Evolutionary conservation across 129 eudicot genomes (phyloP).

Genomic region (Pseudognaphalium luteoalbum): DNA sequence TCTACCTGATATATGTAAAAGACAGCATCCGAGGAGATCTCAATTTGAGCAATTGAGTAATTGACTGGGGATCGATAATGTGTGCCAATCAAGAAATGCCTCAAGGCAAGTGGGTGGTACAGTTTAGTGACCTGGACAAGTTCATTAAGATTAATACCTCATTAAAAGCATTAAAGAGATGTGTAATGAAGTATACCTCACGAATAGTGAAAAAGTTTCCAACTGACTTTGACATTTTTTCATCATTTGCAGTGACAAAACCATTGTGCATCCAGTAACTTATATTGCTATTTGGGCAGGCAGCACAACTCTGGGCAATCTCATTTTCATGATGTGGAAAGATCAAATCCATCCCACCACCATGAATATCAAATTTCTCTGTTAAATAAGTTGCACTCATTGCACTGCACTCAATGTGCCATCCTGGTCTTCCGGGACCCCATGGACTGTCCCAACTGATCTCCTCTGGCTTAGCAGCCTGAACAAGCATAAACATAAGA

Average conservation of each 20-base stretch:
- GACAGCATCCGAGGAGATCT: conserved; percentile 73
- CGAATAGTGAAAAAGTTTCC: conserved; percentile 87
- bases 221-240: conserved; percentile 82
- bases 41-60: conserved; percentile 70
- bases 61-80: conserved; percentile 89
- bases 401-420: conserved; percentile 99
- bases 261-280: conserved; percentile 94
- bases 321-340: conserved; percentile 98
- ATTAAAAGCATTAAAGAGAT: conserved; percentile 5
- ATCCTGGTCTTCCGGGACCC: conserved; percentile 99
- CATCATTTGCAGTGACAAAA: conserved; percentile 78
- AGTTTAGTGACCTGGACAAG: conserved; percentile 57
- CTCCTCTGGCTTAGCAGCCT: conserved; percentile 96
- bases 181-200: conserved; percentile 45
- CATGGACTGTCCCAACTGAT: conserved; percentile 98
- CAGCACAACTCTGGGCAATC: conserved; percentile 90
- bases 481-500: conserved; percentile 9
- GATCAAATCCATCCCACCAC: conserved; percentile 89
- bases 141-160: not conserved
- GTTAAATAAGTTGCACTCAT: conserved; percentile 84
- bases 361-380: conserved; percentile 78
- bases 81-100: conserved; percentile 82
- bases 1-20: conserved; percentile 76
- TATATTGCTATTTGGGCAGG: conserved; percentile 69
- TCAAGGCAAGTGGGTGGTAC: conserved; percentile 91